These are phyloP conservation scores for Anisogramma anomala DNA, from an alignment of 2,329 filamentous ascomycete genomes.

Conservation along the genomic window DNA sequence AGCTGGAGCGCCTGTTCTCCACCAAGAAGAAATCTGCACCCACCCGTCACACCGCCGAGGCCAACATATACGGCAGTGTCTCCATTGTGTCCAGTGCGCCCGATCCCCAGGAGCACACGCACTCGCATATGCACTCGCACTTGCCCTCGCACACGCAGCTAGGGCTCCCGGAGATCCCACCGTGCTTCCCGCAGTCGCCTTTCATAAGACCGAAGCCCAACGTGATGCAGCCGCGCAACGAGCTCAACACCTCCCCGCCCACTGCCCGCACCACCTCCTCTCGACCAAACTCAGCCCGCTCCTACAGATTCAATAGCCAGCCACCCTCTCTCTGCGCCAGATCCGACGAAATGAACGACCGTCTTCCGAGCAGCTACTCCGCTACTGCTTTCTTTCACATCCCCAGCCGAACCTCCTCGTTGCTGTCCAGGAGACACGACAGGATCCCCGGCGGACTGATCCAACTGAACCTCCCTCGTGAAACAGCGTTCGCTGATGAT, in stretches of 20 bases:
- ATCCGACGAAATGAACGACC: conserved; percentile 7
- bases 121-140: too few relatives aligned
- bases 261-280: conserved; percentile 7
- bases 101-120: not conserved
- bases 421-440: conserved; percentile 15
- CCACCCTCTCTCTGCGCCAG: conserved; percentile 2
- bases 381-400: conserved; percentile 10
- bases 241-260: conserved; percentile 17
- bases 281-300: conserved; percentile 4
- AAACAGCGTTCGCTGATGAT: conserved; percentile 5
- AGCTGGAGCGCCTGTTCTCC: conserved; percentile 41
- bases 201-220: conserved; percentile 44
- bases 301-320: conserved; percentile 3
- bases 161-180: conserved; percentile 12
- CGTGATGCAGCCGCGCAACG: conserved; percentile 47
- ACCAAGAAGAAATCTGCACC: conserved; percentile 26
- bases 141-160: not conserved
- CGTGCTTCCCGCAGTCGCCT: conserved; percentile 36
- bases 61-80: conserved; percentile 11
- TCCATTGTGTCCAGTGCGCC: conserved; percentile 10
- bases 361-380: conserved; percentile 6
- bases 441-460: conserved; percentile 10
- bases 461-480: conserved; percentile 11
- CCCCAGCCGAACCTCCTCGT: conserved; percentile 16
- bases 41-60: conserved; percentile 17